Evolutionary conservation across 208 protist genomes (phyloP), one percentile per base, ranked within the genome.

Genomic region (Acanthamoeba royreba): DNA sequence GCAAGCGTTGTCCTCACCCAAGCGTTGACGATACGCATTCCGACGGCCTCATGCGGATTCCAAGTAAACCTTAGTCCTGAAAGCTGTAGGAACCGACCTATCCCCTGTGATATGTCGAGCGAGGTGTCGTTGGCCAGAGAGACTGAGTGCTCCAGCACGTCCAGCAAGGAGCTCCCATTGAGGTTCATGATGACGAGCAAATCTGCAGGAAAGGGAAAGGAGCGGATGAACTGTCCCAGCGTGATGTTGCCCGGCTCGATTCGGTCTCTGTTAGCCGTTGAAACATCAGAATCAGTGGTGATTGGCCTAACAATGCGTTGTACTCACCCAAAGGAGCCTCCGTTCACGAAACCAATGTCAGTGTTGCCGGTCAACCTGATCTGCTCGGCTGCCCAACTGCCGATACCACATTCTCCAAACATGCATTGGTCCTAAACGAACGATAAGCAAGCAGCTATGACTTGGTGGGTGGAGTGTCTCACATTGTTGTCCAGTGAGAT

Each of bases 321-420:
- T n/a, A n/a, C 9, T 0, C 33, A 83, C 72, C 72, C 72, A 15
- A 91, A 47, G 0, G 85, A 38, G n/a, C 85, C 85, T 4, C 85
- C 85, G 33, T 91, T 91, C 15, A 72, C 13, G 17, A 91, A 19
- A 4, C 53, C 85, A 9, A 91, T 91, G 5, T 69, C 25, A 0
- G 85, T 91, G 25, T 25, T 7, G 52, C 85, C 85, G 2, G 28
- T 25, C 31, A 53, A 9, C 25, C 38, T 13, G 0, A 91, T 46
- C 22, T 49, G 17, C 17, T 91, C 85, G 0, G 85, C 45, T 3
- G 85, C 25, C 85, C 85, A 91, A 17, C 53, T 74, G 85, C 85
- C 85, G 11, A 91, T 19, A 2, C 53, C 58, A 22, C 85, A 91
- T 25, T 91, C 85, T 0, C 85, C 85, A 72, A 91, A 91, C 53